phyloP scores from a whole-genome alignment of 2,329 filamentous ascomycete species.

The Fusarium piperis region DNA sequence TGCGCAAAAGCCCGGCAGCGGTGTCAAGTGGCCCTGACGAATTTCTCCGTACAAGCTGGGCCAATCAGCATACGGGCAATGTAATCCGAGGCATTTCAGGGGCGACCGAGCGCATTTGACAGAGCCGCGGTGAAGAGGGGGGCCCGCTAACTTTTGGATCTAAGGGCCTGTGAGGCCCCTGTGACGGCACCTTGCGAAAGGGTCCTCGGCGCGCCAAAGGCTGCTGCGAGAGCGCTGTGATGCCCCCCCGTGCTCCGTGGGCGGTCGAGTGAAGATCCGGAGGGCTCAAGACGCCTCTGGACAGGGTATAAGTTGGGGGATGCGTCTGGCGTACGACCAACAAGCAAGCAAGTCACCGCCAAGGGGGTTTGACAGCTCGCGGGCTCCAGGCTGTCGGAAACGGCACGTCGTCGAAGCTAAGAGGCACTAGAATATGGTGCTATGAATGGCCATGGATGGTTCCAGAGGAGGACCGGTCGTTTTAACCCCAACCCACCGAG shows the following conservation, averaged over 20 bases:
- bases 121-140: constrained; percentile 39
- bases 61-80: constrained; percentile 40
- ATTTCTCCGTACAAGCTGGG: constrained; percentile 33
- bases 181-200: constrained; percentile 30
- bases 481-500: constrained; percentile 31
- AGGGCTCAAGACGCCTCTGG: background rate
- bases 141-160: constrained; percentile 32
- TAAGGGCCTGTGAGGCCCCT: constrained; percentile 20
- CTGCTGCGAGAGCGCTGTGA: background rate
- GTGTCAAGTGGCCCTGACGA: constrained; percentile 31
- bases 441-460: constrained; percentile 12
- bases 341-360: constrained; percentile 1
- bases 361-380: constrained; percentile 14
- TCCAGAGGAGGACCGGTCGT: constrained; percentile 18
- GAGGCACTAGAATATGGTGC: constrained; percentile 29
- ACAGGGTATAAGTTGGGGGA: background rate
- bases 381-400: constrained; percentile 29
- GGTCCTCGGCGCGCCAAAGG: constrained; percentile 13
- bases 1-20: constrained; percentile 33
- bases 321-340: background rate
- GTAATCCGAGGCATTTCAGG: constrained; percentile 43
- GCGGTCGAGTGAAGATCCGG: constrained; percentile 4
- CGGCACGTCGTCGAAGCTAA: constrained; percentile 29
- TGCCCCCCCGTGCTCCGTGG: background rate
- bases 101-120: constrained; percentile 36